Evolutionary conservation across 805 yeast species (phyloP).

Genomic region (Kodamaea restingae): DNA sequence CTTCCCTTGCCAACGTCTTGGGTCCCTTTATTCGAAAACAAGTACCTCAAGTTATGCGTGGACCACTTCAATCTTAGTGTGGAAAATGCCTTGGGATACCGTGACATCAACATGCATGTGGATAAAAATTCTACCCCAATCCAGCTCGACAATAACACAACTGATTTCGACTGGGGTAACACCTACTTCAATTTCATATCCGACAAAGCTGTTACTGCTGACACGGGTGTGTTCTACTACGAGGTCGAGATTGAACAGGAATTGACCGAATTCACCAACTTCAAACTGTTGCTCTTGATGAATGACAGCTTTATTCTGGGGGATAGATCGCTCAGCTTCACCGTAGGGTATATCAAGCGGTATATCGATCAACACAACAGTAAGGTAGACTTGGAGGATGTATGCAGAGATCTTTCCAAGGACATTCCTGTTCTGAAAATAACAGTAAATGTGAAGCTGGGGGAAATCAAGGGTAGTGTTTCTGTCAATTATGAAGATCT

Average conservation of each 20-base stretch:
- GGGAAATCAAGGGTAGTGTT: constrained; percentile 38
- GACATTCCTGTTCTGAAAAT: constrained; percentile 17
- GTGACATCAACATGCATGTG: constrained; percentile 19
- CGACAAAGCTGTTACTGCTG: constrained; percentile 29
- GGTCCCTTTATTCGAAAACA: constrained; percentile 33
- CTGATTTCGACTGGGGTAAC: constrained; percentile 8
- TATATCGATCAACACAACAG: constrained; percentile 14
- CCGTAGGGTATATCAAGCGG: constrained; percentile 33
- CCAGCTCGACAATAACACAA: not conserved
- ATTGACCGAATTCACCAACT: constrained; percentile 27
- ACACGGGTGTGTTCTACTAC: constrained; percentile 38
- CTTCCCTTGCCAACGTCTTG: constrained; percentile 37
- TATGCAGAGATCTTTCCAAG: constrained; percentile 24
- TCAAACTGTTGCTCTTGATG: constrained; percentile 30
- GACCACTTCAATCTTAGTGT: constrained; percentile 22
- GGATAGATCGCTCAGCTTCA: constrained; percentile 27
- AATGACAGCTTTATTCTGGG: constrained; percentile 34
- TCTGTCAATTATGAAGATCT: constrained; percentile 40
- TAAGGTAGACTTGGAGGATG: constrained; percentile 26
- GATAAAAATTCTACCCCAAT: constrained; percentile 1
- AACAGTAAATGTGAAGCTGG: constrained; percentile 33
- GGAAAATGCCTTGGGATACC: constrained; percentile 25
- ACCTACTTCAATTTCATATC: constrained; percentile 36
- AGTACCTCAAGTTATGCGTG: constrained; percentile 20
- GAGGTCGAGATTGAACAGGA: constrained; percentile 37